Percentiles rank a stretch among this genome's conserved stretches.
phyloP scores from a whole-genome alignment of 768 basidiomycete species.

The Suillus paluster region DNA sequence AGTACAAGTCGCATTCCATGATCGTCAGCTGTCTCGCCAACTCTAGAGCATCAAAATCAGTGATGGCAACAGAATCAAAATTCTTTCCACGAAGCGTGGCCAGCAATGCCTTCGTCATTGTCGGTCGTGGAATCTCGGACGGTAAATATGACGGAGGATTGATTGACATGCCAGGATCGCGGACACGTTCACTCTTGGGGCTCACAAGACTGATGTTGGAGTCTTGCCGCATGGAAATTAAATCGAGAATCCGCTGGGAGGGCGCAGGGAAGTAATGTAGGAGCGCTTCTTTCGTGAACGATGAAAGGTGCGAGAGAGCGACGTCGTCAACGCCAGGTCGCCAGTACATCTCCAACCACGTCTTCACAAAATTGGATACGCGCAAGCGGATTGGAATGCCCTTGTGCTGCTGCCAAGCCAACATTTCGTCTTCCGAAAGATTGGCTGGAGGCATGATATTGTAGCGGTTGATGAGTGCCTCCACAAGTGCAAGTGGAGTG shows the following conservation, averaged over 20 bases:
- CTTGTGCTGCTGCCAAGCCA: constrained; percentile 85
- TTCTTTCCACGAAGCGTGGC: constrained; percentile 67
- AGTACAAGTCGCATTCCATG: constrained; percentile 90
- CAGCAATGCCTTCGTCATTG: constrained; percentile 81
- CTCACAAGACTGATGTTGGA: constrained; percentile 52
- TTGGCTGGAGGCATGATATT: constrained; percentile 71
- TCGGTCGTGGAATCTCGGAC: constrained; percentile 82
- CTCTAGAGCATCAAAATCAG: constrained; percentile 94
- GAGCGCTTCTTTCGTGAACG: constrained; percentile 67
- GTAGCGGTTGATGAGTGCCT: constrained; percentile 80
- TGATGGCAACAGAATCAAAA: constrained; percentile 65
- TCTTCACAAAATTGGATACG: constrained; percentile 91
- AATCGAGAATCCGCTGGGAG: constrained; percentile 73
- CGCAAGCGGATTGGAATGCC: constrained; percentile 89
- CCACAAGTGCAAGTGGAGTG: constrained; percentile 74
- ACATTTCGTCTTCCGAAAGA: constrained; percentile 61
- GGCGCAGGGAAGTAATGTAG: constrained; percentile 67
- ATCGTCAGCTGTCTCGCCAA: constrained; percentile 92
- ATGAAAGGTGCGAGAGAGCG: constrained; percentile 58
- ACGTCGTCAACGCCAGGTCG: constrained; percentile 71
- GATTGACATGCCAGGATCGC: constrained; percentile 77
- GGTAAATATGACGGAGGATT: constrained; percentile 57
- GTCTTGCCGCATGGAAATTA: constrained; percentile 60
- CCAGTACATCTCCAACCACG: constrained; percentile 95
- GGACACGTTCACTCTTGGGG: constrained; percentile 64